Base-by-base conservation (phyloP, 148 eudicot species). In the Spergularia marina region DNA sequence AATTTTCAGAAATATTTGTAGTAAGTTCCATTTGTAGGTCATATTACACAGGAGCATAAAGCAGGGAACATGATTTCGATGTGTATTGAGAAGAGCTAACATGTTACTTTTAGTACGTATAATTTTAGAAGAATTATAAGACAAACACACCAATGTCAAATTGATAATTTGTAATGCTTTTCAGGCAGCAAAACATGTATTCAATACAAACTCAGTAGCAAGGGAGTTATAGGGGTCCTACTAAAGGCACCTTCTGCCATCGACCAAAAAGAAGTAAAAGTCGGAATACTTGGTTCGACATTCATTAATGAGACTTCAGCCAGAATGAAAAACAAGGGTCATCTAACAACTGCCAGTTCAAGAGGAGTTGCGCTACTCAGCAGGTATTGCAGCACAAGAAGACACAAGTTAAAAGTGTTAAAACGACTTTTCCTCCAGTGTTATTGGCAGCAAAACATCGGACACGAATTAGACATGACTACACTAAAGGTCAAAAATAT, bases 1-100 rank as follows among this genome's bases (percentile, higher is more conserved):
- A 73, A 68, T 44, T 67, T 76, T 62, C 67, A 76, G 53, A 81
- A 59, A 79, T 51, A 76, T 65, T 65, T 67, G 20, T 18, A 69
- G 67, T 39, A 56, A 68, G 47, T 62, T 34, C 53, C 44, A 66
- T 71, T 15, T 74, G 40, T 52, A 60, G 39, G 40, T 39, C 23
- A 69, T 13, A 74, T 58, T 41, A 53, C 25, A 13, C 44, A 59
- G 59, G 10, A 6, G 23, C 55, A 23, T 8, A 49, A 68, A 60
- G 41, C 53, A 60, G 63, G 52, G 51, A 23, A 39, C 74, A 68
- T 6, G 66, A 53, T 62, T 39, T 53, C 47, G 15, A 47, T 44
- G 34, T 72, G 18, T 17, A 65, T 55, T 44, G 62, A 39, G 34
- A 11, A 62, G 54, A 30, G 57, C 57, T 49, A 23, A 23, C 34